A percentile compares a stretch with the other conserved stretches of the same genome.
Conservation (phyloP, 176 grass and related monocot genomes). For the Echinochloa phyllopogon region DNA sequence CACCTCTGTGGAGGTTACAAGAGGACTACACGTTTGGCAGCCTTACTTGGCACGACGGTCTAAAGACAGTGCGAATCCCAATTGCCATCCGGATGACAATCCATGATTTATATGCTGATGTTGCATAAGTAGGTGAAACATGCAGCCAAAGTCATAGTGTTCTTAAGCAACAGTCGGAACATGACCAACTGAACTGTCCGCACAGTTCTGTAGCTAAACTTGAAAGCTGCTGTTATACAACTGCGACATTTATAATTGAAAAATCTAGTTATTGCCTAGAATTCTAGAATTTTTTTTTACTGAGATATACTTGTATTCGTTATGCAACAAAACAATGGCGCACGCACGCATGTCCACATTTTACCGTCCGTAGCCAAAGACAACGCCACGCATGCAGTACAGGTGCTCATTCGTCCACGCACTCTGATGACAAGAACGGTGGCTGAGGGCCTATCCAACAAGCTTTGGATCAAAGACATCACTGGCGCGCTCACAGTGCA, state of each 20-base stretch:
- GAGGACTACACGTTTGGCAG: slow-evolving; percentile 47
- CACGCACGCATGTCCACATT: not conserved
- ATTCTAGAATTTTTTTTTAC: not conserved
- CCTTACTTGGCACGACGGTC: slow-evolving; percentile 35
- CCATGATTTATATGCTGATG: slow-evolving; percentile 21
- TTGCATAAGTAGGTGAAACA: not conserved
- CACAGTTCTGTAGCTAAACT: not conserved
- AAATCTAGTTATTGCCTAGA: not conserved
- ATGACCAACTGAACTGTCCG: not conserved
- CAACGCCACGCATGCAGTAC: not conserved
- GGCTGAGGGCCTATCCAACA: not conserved
- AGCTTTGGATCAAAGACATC: not conserved
- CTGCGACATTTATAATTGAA: not conserved
- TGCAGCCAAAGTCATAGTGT: not conserved
- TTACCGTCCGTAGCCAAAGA: not conserved
- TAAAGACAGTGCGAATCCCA: slow-evolving; percentile 23
- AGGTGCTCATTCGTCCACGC: too few species aligned
- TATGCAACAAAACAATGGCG: not conserved
- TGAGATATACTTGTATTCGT: not conserved
- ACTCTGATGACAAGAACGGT: too few species aligned
- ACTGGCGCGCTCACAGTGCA: not conserved
- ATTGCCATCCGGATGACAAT: slow-evolving; percentile 3
- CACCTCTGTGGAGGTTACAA: slow-evolving; percentile 38
- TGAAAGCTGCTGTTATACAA: not conserved
- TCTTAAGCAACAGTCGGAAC: not conserved